phyloP scores from a whole-genome alignment of 2,329 filamentous ascomycete genomes.

The Lachnum nothofagi region DNA sequence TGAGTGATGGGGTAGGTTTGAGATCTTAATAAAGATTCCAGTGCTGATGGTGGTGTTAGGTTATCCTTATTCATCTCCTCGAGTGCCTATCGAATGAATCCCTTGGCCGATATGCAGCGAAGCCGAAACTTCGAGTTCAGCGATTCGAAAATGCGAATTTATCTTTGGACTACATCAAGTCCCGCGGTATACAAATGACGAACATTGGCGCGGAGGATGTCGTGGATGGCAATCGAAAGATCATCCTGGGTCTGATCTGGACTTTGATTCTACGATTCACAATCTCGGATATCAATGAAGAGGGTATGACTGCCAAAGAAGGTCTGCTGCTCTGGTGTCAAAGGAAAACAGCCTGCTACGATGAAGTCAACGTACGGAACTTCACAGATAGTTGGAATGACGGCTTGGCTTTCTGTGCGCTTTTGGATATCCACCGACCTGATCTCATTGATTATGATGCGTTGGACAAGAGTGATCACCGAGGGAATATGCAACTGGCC shows the following conservation, averaged over 20 bases:
- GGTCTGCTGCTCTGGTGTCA: constrained; percentile 95
- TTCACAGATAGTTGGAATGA: constrained; percentile 98
- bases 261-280: constrained; percentile 96
- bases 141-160: constrained; percentile 98
- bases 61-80: constrained; percentile 91
- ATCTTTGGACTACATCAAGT: constrained; percentile 87
- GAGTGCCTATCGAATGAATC: constrained; percentile 94
- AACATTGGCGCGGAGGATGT: constrained; percentile 98
- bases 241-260: constrained; percentile 96
- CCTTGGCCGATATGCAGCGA: constrained; percentile 91
- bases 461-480: constrained; percentile 88
- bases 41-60: constrained; percentile 46
- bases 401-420: constrained; percentile 89
- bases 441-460: constrained; percentile 96
- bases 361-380: constrained; percentile 90
- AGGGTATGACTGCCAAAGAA: constrained; percentile 96
- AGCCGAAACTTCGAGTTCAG: constrained; percentile 92
- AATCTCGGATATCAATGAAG: constrained; percentile 97
- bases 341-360: constrained; percentile 96
- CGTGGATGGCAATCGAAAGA: constrained; percentile 95
- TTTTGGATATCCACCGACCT: constrained; percentile 93
- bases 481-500: constrained; percentile 94
- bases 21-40: background rate
- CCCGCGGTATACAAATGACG: constrained; percentile 88
- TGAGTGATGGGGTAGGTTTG: constrained; percentile 84